Conservation (phyloP, 345 rosid species). For the Physaria fendleri region DNA sequence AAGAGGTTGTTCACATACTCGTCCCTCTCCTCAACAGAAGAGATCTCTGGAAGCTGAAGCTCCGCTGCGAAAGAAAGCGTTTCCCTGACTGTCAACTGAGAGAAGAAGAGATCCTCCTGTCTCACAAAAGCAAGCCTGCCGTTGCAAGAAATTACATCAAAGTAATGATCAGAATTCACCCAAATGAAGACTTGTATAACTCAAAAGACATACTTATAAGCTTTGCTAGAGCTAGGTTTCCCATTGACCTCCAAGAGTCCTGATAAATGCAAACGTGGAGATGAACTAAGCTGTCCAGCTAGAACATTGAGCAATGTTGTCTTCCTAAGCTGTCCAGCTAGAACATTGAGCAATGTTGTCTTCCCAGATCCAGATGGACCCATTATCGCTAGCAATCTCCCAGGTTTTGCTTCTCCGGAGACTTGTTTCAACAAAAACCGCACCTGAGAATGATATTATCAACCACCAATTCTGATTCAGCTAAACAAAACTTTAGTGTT, state of each 20-base stretch:
- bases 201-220: conserved; percentile 51
- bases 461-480: conserved; percentile 12
- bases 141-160: conserved; percentile 11
- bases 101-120: conserved; percentile 96
- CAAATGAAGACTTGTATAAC: not conserved
- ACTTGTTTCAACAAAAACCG: conserved; percentile 79
- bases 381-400: conserved; percentile 89
- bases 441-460: conserved; percentile 39
- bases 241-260: conserved; percentile 95
- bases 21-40: conserved; percentile 72
- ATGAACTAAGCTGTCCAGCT: conserved; percentile 70
- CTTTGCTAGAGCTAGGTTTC: conserved; percentile 46
- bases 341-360: conserved; percentile 85
- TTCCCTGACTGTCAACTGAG: conserved; percentile 91
- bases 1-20: conserved; percentile 72
- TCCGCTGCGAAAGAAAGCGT: conserved; percentile 88
- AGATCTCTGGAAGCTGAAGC: conserved; percentile 72
- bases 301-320: conserved; percentile 89
- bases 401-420: conserved; percentile 90
- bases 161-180: conserved; percentile 9
- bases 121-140: conserved; percentile 84
- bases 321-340: too few species aligned
- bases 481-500: not conserved
- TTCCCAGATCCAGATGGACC: conserved; percentile 99
- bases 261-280: conserved; percentile 63